Conservation (phyloP, 2,329 filamentous ascomycete species). For the Monilinia fructigena region DNA sequence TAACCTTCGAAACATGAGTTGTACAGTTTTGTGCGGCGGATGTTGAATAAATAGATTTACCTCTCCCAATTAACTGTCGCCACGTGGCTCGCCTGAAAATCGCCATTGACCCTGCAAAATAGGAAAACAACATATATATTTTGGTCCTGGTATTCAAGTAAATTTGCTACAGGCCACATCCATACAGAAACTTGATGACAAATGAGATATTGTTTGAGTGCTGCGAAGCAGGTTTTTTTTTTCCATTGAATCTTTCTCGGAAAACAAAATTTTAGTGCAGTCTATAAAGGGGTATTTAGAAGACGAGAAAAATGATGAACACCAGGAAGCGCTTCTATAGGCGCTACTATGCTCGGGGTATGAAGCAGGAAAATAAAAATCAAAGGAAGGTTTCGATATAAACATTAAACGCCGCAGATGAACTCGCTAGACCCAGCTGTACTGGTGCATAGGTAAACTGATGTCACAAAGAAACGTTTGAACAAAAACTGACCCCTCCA, state of each 20-base stretch:
- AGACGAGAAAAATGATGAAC: conserved; percentile 30
- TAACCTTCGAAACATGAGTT: conserved; percentile 5
- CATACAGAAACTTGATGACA: conserved; percentile 20
- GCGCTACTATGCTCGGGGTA: conserved; percentile 32
- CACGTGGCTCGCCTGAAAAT: conserved; percentile 14
- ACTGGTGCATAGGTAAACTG: conserved; percentile 25
- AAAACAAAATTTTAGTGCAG: conserved; percentile 31
- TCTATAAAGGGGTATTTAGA: conserved; percentile 38
- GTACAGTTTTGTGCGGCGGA: conserved; percentile 5
- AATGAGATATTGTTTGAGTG: conserved; percentile 23
- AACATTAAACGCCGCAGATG: conserved; percentile 29
- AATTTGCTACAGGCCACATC: conserved; percentile 19
- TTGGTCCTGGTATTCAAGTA: conserved; percentile 18
- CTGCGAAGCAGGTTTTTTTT: conserved; percentile 21
- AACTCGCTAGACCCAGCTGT: conserved; percentile 22
- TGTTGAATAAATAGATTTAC: conserved; percentile 3
- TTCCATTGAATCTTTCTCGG: conserved; percentile 17
- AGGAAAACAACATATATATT: conserved; percentile 17
- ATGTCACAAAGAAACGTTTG: conserved; percentile 34
- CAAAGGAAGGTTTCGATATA: conserved; percentile 28
- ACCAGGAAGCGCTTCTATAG: conserved; percentile 28
- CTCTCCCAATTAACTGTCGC: conserved; percentile 12
- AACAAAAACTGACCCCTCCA: conserved; percentile 29
- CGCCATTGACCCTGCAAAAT: conserved; percentile 1
- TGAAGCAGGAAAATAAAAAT: conserved; percentile 33